Conservation (phyloP, 768 basidiomycete genomes). For the Leccinum ochraceum region DNA sequence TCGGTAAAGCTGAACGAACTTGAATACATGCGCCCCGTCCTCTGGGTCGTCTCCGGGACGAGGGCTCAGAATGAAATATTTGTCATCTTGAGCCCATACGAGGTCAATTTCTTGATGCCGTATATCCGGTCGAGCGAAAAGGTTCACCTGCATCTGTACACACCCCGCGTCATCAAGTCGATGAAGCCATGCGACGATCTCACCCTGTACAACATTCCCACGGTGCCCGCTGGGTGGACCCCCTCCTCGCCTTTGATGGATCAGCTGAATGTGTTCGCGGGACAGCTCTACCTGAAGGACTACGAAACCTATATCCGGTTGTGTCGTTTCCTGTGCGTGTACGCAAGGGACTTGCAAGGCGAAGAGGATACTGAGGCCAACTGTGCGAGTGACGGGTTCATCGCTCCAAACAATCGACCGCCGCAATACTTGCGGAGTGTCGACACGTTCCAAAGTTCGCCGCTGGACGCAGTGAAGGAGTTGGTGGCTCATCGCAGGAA, state of each 20-base stretch:
- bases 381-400: slow-evolving; percentile 16
- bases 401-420: slow-evolving; percentile 9
- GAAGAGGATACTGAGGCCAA: background rate
- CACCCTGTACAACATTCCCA: background rate
- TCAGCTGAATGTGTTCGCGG: background rate
- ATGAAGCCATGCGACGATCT: background rate
- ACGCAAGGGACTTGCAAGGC: slow-evolving; percentile 8
- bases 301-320: background rate
- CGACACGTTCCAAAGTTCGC: slow-evolving; percentile 34
- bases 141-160: background rate
- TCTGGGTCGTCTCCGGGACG: background rate
- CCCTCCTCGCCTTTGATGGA: background rate
- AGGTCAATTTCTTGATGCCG: slow-evolving; percentile 40
- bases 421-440: background rate
- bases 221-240: background rate
- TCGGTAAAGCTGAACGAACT: background rate
- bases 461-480: slow-evolving; percentile 3
- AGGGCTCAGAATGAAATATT: background rate
- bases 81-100: slow-evolving; percentile 10
- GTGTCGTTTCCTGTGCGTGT: background rate
- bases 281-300: background rate
- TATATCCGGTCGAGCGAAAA: slow-evolving; percentile 27
- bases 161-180: background rate
- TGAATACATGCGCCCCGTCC: background rate
- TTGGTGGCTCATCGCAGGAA: background rate